Conservation (phyloP, 345 rosid genomes). For the Salix brachista region DNA sequence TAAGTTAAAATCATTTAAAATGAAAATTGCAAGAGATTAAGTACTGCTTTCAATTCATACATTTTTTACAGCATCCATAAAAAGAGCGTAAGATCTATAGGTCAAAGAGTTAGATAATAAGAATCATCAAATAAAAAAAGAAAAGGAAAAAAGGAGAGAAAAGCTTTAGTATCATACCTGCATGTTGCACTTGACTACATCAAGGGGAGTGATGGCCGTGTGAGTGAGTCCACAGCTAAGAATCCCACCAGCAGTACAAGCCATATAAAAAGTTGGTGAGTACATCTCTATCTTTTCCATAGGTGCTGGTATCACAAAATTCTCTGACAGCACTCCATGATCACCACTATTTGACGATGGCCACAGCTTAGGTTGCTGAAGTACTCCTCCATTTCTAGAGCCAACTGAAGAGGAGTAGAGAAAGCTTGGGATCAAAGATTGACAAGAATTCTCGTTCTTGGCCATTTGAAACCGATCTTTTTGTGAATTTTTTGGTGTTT, state of each 20-base stretch:
- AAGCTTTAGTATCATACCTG: constrained; percentile 47
- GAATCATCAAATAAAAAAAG: neutral
- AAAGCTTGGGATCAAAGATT: constrained; percentile 63
- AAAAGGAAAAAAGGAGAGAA: neutral
- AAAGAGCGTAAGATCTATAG: neutral
- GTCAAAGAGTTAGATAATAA: neutral
- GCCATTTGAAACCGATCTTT: constrained; percentile 33
- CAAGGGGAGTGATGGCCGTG: constrained; percentile 84
- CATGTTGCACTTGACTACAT: constrained; percentile 97
- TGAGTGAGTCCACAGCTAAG: constrained; percentile 84
- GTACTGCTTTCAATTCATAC: neutral
- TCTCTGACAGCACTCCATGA: constrained; percentile 1
- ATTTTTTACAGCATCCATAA: neutral
- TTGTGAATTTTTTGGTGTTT: neutral
- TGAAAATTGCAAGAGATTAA: neutral
- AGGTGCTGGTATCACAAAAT: constrained; percentile 54
- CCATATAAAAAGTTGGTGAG: constrained; percentile 76
- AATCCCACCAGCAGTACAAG: constrained; percentile 72
- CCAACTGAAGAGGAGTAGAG: constrained; percentile 49
- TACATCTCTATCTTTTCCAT: constrained; percentile 67
- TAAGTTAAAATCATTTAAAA: neutral
- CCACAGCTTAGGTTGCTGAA: neutral
- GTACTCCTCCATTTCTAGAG: neutral
- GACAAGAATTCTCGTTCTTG: constrained; percentile 32
- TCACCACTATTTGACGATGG: constrained; percentile 1